Evolutionary conservation across 306 rosid species (phyloP), one percentile per base, ranked within the genome.

Genomic region (Sphenostylis stenocarpa): DNA sequence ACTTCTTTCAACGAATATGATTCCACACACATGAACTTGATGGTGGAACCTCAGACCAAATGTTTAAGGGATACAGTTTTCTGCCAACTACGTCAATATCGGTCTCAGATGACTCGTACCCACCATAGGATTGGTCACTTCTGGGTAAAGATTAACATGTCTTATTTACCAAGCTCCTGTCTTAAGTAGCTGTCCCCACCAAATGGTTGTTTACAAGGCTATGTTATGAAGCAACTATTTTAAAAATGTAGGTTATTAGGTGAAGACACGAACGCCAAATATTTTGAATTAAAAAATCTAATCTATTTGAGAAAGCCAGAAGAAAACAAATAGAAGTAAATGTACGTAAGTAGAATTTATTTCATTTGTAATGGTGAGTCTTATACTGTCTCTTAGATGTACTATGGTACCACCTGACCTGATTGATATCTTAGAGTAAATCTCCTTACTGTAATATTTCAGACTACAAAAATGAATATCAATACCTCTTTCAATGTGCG

Each of bases 401-500:
- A 26, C 60, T 58, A 51, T 15, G n/a, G 67, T 39, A 81, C 20
- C 19, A 62, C 60, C 21, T 31, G 56, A 55, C 39, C 19, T 44
- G 10, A 56, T 55, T 19, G 33, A 67, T 24, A 67, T 56, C 60
- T 41, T 69, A 43, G 53, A 66, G 26, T 23, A 26, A 48, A 80
- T 64, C 70, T 41, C 53, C 33, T 49, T 28, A 8, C 48, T 62
- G 26, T 41, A 72, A 61, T 20, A 62, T 70, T 77, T 69, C 39
- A 69, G 45, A 72, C 10, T 19, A 53, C 17, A 12, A 72, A 77
- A 73, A 38, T 71, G 21, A 77, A 49, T 4, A 75, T 12, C 16
- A 44, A 26, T 86, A 94, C 98, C 98, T 91, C 98, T 86, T 94
- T 91, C 77, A 94, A 79, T 69, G 95, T 77, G 58, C 93, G 97